Evolutionary conservation across 768 basidiomycete species (phyloP), one percentile per base, ranked within the genome.

Genomic region (Phaffia tasmanica): DNA sequence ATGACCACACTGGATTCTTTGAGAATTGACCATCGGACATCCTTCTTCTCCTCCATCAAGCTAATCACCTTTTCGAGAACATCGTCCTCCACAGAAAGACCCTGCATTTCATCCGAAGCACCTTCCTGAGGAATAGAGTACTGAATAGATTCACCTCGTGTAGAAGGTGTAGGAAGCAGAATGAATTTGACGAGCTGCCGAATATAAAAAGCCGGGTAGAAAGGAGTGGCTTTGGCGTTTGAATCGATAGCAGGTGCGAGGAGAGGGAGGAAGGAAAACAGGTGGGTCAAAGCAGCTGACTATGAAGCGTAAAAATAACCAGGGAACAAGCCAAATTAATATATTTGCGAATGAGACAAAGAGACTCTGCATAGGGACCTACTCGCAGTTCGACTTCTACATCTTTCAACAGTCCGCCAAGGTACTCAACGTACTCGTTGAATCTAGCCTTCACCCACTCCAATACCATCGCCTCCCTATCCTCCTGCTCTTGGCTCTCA

Each of bases 361-460:
- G 7, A 60, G 6, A 5, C 35, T 11, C 35, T 42, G 6, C 27
- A 27, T 48, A 48, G 0, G 4, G 7, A 76, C 86, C 66, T 72
- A 93, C 92, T 73, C 86, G 80, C 35, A 97, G 73, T 14, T 80
- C 76, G 54, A 84, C 81, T 73, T 97, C 91, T 25, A 86, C 83
- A 70, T 90, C 87, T 73, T 86, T 82, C 70, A 94, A 72, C 32
- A 93, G 75, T 1, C 85, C 83, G 19, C 80, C 81, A 57, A 95
- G 78, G 57, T 87, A 81, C 35, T 83, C 81, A 54, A 84, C 81
- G 75, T 86, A 97, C 1, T 80, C 77, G 62, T 86, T 81, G 59
- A 93, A 78, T 53, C 84, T 80, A 68, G 85, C 88, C 80, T 84
- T 83, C 59, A 92, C 77, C 93, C 93, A 97, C 78, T 70, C 68